A percentile compares a stretch with the other conserved stretches of the same genome.
Conservation (phyloP, 805 yeast species). For the Cyberlindnera mycetangii region DNA sequence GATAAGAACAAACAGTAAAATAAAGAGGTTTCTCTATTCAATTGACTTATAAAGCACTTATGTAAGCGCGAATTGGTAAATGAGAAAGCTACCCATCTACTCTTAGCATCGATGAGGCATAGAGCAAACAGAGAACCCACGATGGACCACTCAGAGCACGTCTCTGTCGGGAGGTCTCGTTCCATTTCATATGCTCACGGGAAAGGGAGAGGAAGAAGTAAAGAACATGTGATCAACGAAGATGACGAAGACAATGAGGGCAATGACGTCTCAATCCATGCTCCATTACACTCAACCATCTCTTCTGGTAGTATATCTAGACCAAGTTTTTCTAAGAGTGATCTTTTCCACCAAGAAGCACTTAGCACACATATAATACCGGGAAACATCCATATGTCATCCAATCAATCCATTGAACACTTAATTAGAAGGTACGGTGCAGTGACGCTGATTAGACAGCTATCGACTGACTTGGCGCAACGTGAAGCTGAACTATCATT, state of each 20-base stretch:
- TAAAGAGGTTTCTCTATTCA: too few relatives aligned
- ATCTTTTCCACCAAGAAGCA: slow-evolving; percentile 12
- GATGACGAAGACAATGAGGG: too few relatives aligned
- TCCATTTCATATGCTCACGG: slow-evolving; percentile 17
- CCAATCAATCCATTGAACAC: slow-evolving; percentile 30
- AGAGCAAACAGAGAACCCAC: neutral
- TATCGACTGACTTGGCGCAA: slow-evolving; percentile 45
- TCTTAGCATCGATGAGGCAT: too few relatives aligned
- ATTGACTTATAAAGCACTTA: too few relatives aligned
- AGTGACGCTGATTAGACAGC: slow-evolving; percentile 39
- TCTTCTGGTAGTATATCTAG: slow-evolving; percentile 15
- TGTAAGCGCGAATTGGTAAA: too few relatives aligned
- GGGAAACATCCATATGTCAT: slow-evolving; percentile 35
- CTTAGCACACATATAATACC: slow-evolving; percentile 26
- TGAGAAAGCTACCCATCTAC: too few relatives aligned
- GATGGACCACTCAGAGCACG: neutral
- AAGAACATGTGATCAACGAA: too few relatives aligned
- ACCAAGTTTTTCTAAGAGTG: neutral
- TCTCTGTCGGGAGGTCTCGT: slow-evolving; percentile 14
- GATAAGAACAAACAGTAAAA: too few relatives aligned
- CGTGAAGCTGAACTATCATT: slow-evolving; percentile 45
- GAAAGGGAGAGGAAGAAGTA: slow-evolving; percentile 8
- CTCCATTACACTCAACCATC: slow-evolving; percentile 18
- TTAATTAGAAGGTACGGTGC: slow-evolving; percentile 34
- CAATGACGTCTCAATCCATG: slow-evolving; percentile 7